Conservation (phyloP, 2,329 filamentous ascomycete genomes). For the Penicillium olsonii region DNA sequence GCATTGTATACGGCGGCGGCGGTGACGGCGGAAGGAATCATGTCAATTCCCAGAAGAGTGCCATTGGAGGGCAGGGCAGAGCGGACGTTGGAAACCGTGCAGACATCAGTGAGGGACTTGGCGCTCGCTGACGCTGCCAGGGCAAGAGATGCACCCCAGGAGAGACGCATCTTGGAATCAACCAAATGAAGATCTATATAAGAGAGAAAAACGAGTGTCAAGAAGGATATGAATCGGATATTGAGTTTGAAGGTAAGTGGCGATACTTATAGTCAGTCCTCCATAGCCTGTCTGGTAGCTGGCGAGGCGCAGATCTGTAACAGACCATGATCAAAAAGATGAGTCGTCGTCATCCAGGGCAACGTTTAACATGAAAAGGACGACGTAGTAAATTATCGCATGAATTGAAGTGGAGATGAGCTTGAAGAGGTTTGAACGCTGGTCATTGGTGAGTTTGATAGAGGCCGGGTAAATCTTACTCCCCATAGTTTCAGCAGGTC, state of each 20-base stretch:
- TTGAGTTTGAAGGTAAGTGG: background rate
- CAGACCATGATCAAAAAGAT: slow-evolving; percentile 1
- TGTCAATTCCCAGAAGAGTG: slow-evolving; percentile 43
- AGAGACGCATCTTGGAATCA: slow-evolving; percentile 26
- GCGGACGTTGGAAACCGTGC: slow-evolving; percentile 47
- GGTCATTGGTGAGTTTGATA: background rate
- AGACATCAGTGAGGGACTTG: slow-evolving; percentile 43
- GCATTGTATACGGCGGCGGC: slow-evolving; percentile 43
- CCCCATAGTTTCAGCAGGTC: background rate
- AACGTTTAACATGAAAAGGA: background rate
- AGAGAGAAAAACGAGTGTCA: background rate
- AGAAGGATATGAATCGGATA: background rate
- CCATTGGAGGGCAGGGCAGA: slow-evolving; percentile 46
- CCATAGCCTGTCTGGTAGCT: background rate
- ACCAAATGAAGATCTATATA: background rate
- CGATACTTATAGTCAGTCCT: background rate
- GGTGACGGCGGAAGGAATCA: slow-evolving; percentile 46
- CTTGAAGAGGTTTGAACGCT: background rate
- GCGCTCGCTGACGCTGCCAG: slow-evolving; percentile 33
- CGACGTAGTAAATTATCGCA: background rate
- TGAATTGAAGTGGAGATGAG: background rate
- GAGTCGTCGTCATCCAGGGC: slow-evolving; percentile 1
- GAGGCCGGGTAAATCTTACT: slow-evolving; percentile 3
- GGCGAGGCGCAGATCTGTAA: background rate
- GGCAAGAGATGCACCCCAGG: slow-evolving; percentile 16